Base-by-base conservation (phyloP, 73 alveolate species). In the Paramecium tetraurelia region DNA sequence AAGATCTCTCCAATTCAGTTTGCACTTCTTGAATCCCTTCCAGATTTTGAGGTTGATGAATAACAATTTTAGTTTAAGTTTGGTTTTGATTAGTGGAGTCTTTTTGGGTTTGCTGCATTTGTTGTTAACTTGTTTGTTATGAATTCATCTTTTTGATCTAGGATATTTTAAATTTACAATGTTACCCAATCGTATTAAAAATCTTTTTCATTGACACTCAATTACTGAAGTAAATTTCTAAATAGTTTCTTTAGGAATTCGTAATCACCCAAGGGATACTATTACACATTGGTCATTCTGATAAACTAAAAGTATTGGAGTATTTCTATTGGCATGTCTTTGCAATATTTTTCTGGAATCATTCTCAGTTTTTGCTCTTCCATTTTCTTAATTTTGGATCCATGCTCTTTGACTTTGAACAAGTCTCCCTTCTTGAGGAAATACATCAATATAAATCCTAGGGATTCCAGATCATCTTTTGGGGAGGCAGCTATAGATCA, bases 171-270 rank as follows among this genome's bases (percentile, higher is more conserved):
- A 14, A 16, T 50, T 50, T 50, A n/a, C 0, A n/a, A 50, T 3
- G 4, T 12, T 89, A 89, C 94, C 94, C 94, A 89, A 70, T 89
- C 94, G 72, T 89, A 89, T 89, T 72, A 38, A 38, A 44, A 68
- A 24, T 89, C 94, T 50, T 89, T 77, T 20, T 58, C 68, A 89
- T n/a, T 89, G 18, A 89, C 44, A 70, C 72, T 89, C 50, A 89
- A 16, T 89, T 83, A 46, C 46, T 18, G 58, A 18, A 89, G 85
- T 3, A 77, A 46, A 44, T 35, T 46, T 46, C 88, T 89, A 89
- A 89, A 89, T 5, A 89, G 80, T 68, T 89, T 89, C 50, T 71
- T 89, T 7, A 70, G 38, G 46, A 70, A 89, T 29, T 89, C 94
- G 72, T 89, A 89, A 71, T 89, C 94, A 22, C 76, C 50, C 16